A percentile compares a stretch with the other conserved stretches of the same genome.
Conservation (phyloP, 306 rosid species). For the Abrus precatorius region DNA sequence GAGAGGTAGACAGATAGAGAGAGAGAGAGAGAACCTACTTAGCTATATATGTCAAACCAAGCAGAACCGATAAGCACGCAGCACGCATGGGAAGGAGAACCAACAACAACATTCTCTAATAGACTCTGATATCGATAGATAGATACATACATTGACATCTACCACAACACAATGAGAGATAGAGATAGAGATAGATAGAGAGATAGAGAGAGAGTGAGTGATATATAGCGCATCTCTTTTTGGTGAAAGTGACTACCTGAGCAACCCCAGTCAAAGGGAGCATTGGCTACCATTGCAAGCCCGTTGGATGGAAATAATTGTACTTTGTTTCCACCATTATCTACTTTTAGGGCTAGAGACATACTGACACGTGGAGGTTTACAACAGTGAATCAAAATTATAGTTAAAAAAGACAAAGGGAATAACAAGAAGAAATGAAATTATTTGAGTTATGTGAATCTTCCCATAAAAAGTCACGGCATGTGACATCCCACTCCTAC, state of each 20-base stretch:
- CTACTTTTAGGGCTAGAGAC: constrained; percentile 47
- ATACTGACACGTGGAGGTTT: constrained; percentile 61
- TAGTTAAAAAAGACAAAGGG: constrained; percentile 26
- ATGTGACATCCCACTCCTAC: constrained; percentile 51
- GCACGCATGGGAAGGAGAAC: constrained; percentile 71
- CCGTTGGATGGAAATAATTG: constrained; percentile 72
- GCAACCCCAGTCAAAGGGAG: constrained; percentile 77
- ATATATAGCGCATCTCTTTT: constrained; percentile 65
- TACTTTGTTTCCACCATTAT: constrained; percentile 40
- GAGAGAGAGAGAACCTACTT: constrained; percentile 40
- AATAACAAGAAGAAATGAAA: constrained; percentile 25
- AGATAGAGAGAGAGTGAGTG: constrained; percentile 43
- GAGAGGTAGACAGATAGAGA: constrained; percentile 17
- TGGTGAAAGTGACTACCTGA: constrained; percentile 72
- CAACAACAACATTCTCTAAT: constrained; percentile 69
- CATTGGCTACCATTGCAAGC: constrained; percentile 57
- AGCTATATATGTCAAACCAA: constrained; percentile 40
- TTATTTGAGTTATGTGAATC: constrained; percentile 44
- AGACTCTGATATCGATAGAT: constrained; percentile 44
- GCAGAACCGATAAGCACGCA: constrained; percentile 76
- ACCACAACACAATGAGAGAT: constrained; percentile 10
- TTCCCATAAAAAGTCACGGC: constrained; percentile 55
- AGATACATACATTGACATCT: constrained; percentile 36
- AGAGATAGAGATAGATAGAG: constrained; percentile 39
- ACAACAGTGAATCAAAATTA: not conserved